Evolutionary conservation across 176 grass and related monocot genomes (phyloP).

Genomic region (Oryza coarctata): DNA sequence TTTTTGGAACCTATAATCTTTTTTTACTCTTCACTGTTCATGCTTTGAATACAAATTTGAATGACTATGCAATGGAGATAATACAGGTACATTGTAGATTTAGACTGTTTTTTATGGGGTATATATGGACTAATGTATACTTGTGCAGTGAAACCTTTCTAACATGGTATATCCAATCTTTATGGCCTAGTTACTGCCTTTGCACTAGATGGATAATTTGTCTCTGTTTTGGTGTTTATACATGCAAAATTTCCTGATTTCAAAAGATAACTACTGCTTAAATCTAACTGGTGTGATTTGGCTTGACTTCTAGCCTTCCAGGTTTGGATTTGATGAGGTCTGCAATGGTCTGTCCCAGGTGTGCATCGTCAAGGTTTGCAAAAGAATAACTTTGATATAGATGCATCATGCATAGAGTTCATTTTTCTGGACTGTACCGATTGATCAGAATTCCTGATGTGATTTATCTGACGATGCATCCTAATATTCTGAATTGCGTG

Average conservation of each 20-base stretch:
- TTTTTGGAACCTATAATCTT: slow-evolving; percentile 26
- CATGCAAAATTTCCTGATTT: slow-evolving; percentile 4
- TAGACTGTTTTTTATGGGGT: neutral
- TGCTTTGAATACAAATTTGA: slow-evolving; percentile 26
- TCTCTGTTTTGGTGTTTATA: slow-evolving; percentile 28
- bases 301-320: slow-evolving; percentile 4
- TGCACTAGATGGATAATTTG: slow-evolving; percentile 3
- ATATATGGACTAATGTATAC: neutral
- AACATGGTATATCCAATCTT: neutral
- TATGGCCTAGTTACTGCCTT: slow-evolving; percentile 24
- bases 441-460: slow-evolving; percentile 11
- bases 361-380: slow-evolving; percentile 4
- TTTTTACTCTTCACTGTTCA: slow-evolving; percentile 38
- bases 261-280: slow-evolving; percentile 5
- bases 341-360: slow-evolving; percentile 16
- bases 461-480: slow-evolving; percentile 17
- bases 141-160: slow-evolving; percentile 16
- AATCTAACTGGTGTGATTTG: neutral
- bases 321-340: neutral
- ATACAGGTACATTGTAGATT: neutral
- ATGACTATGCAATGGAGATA: neutral
- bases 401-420: slow-evolving; percentile 4
- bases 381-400: slow-evolving; percentile 11
- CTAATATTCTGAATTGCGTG: slow-evolving; percentile 23
- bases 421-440: neutral